Conservation (phyloP, 371 early-diverging fungal species). For the Circinella umbellata region DNA sequence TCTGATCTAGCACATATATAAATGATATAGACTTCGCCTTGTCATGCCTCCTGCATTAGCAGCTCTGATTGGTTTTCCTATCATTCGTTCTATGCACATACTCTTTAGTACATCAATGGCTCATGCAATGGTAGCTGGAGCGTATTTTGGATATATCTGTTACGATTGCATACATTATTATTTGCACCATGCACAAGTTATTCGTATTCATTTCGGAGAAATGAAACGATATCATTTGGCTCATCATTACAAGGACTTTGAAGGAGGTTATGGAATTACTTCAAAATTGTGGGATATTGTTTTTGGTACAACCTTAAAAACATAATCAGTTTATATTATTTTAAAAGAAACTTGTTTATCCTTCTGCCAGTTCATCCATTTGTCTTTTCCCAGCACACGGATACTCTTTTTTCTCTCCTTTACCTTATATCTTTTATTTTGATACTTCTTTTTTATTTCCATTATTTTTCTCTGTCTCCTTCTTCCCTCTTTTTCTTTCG, state of each 20-base stretch:
- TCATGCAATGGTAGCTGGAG: conserved; percentile 75
- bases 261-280: conserved; percentile 92
- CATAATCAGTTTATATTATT: not conserved
- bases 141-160: conserved; percentile 81
- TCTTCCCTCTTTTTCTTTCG: too few relatives aligned
- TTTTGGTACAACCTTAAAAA: conserved; percentile 63
- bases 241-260: conserved; percentile 92
- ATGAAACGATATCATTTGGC: conserved; percentile 95
- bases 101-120: conserved; percentile 58
- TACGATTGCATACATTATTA: conserved; percentile 96
- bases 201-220: conserved; percentile 71
- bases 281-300: conserved; percentile 91
- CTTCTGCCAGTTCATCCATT: too few relatives aligned
- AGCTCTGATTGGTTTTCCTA: conserved; percentile 65
- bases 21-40: conserved; percentile 72
- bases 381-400: too few relatives aligned
- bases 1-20: too few relatives aligned
- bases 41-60: conserved; percentile 97
- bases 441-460: too few relatives aligned
- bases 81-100: conserved; percentile 55
- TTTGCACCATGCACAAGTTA: conserved; percentile 89
- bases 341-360: too few relatives aligned
- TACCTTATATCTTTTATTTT: too few relatives aligned
- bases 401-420: too few relatives aligned
- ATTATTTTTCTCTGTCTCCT: too few relatives aligned